Conservation (phyloP, 108 stramenopile species). For the Skeletonema potamos region DNA sequence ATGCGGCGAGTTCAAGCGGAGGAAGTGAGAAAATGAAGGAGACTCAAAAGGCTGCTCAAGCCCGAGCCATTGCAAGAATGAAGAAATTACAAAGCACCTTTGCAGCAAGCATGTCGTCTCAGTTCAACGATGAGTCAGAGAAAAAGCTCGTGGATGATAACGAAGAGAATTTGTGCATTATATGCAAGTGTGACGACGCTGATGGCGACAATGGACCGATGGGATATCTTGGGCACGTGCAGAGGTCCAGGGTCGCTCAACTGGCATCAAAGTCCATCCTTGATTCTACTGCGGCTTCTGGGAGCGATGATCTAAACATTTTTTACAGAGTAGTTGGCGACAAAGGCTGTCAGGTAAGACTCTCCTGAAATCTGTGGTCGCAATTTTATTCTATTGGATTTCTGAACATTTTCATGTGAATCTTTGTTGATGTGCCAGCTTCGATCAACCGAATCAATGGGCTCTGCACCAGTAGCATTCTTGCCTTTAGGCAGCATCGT, state of each 20-base stretch:
- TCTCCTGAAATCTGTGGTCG: not conserved
- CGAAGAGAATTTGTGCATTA: constrained; percentile 84
- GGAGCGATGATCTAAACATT: constrained; percentile 32
- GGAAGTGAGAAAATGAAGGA: constrained; percentile 62
- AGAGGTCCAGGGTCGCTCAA: constrained; percentile 74
- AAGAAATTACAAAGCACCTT: constrained; percentile 79
- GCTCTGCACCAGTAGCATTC: constrained; percentile 76
- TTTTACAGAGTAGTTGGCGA: constrained; percentile 83
- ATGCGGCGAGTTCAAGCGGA: constrained; percentile 28
- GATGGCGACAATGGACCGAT: constrained; percentile 88
- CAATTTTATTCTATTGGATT: not conserved
- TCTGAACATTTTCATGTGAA: not conserved
- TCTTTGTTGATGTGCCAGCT: constrained; percentile 43
- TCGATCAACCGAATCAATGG: constrained; percentile 81
- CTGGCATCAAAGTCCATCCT: constrained; percentile 52
- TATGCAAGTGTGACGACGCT: constrained; percentile 86
- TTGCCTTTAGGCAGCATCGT: constrained; percentile 82
- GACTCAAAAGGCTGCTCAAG: constrained; percentile 79
- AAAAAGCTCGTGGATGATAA: constrained; percentile 54
- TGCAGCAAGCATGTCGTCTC: constrained; percentile 68
- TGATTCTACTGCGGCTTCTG: constrained; percentile 10
- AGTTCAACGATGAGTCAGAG: constrained; percentile 44
- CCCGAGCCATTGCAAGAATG: constrained; percentile 79
- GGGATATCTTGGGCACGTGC: constrained; percentile 87
- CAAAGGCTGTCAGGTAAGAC: constrained; percentile 81